These are phyloP conservation scores for Sporothrix variecibatus DNA, from an alignment of 2,329 filamentous ascomycete species.

Conservation along the genomic window DNA sequence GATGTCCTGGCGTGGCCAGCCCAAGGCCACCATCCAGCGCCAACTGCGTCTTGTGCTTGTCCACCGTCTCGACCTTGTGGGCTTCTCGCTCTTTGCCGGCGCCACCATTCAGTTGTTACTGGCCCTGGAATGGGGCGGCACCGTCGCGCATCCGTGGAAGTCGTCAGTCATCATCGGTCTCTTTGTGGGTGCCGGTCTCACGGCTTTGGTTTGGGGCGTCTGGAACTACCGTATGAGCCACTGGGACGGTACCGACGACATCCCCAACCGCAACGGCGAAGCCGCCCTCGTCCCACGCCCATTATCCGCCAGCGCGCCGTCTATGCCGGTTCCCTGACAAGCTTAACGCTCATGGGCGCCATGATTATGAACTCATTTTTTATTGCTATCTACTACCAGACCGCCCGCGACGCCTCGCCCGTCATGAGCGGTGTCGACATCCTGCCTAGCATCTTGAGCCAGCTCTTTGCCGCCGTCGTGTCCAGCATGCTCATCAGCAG, in stretches of 20 bases:
- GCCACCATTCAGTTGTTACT: constrained; percentile 47
- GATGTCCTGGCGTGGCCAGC: constrained; percentile 31
- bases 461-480: constrained; percentile 33
- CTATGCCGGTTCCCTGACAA: constrained; percentile 32
- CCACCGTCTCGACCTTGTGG: constrained; percentile 28
- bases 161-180: constrained; percentile 40
- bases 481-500: constrained; percentile 32
- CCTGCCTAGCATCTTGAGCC: constrained; percentile 33
- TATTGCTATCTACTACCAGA: constrained; percentile 44
- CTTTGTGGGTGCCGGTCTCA: constrained; percentile 40
- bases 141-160: constrained; percentile 30
- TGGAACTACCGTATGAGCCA: constrained; percentile 37
- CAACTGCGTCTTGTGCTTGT: constrained; percentile 14
- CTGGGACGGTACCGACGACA: not conserved
- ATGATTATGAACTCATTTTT: constrained; percentile 36
- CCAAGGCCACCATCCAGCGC: not conserved
- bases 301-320: constrained; percentile 32
- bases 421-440: constrained; percentile 39
- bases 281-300: constrained; percentile 35
- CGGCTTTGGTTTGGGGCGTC: constrained; percentile 37
- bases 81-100: constrained; percentile 29
- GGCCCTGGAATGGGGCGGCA: constrained; percentile 48
- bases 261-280: constrained; percentile 32
- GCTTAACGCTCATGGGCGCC: constrained; percentile 32
- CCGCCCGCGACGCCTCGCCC: constrained; percentile 36